Percentiles rank a stretch among this genome's conserved stretches.
Evolutionary conservation across 805 yeast genomes (phyloP).

Genomic region (Scheffersomyces ergatensis): DNA sequence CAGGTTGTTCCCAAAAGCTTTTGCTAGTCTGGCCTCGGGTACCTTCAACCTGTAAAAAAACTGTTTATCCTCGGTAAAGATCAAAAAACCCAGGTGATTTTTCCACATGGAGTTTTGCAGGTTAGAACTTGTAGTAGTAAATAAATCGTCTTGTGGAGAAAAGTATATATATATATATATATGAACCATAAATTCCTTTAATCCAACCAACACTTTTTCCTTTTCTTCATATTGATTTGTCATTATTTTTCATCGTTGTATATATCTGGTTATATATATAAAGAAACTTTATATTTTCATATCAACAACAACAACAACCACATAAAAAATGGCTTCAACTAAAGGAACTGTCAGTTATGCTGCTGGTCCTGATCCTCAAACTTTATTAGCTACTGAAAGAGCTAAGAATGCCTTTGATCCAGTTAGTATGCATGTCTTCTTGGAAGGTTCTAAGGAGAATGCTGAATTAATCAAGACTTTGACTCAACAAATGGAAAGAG

Average conservation of each 20-base stretch:
- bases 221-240: not conserved
- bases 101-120: too few species aligned
- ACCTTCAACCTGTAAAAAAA: too few species aligned
- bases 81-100: too few species aligned
- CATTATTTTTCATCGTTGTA: not conserved
- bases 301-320: not conserved
- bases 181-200: not conserved
- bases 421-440: constrained; percentile 36
- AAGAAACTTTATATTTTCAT: too few species aligned
- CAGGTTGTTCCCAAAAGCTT: too few species aligned
- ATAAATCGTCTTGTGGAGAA: not conserved
- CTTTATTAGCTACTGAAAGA: constrained; percentile 21
- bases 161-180: not conserved
- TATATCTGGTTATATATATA: not conserved
- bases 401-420: constrained; percentile 30
- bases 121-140: too few species aligned
- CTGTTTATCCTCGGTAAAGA: too few species aligned
- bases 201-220: not conserved
- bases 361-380: constrained; percentile 14
- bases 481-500: constrained; percentile 61
- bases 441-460: constrained; percentile 40
- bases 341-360: constrained; percentile 5
- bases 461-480: constrained; percentile 47
- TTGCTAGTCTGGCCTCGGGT: too few species aligned
- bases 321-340: constrained; percentile 14